These are phyloP conservation scores for Microcos paniculata DNA, from an alignment of 345 rosid genomes.

Conservation along the genomic window DNA sequence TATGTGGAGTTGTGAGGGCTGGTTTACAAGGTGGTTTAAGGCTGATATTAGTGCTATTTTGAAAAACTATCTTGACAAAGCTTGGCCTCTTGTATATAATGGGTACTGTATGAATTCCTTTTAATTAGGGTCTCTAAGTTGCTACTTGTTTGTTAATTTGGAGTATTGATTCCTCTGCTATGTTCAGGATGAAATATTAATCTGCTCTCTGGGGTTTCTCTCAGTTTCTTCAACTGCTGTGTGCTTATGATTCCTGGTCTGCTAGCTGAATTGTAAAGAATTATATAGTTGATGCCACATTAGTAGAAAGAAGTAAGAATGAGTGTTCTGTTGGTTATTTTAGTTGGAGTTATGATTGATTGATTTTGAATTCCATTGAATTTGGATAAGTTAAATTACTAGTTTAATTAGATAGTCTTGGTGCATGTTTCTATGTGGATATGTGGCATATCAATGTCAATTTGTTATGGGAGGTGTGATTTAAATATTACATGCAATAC, in stretches of 20 bases:
- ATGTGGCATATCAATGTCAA: not conserved
- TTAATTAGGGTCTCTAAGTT: not conserved
- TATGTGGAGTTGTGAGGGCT: not conserved
- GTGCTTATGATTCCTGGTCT: not conserved
- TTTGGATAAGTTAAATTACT: constrained; percentile 3
- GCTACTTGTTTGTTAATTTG: not conserved
- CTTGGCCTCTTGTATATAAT: not conserved
- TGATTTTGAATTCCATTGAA: not conserved
- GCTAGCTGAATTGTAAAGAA: not conserved
- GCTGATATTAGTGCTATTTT: not conserved
- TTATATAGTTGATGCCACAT: not conserved
- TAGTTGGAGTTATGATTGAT: not conserved
- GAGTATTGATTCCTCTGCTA: not conserved
- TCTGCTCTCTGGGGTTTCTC: not conserved
- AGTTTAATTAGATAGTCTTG: not conserved
- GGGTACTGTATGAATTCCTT: not conserved
- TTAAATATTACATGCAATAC: not conserved
- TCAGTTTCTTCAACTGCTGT: not conserved
- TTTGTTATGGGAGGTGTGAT: not conserved
- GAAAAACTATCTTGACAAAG: not conserved
- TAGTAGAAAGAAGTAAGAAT: not conserved
- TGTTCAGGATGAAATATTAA: not conserved
- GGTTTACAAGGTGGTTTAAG: not conserved
- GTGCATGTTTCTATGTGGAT: not conserved
- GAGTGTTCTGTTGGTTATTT: not conserved